Conservation (phyloP, 176 grass and related monocot species). For the Elymus sibiricus region DNA sequence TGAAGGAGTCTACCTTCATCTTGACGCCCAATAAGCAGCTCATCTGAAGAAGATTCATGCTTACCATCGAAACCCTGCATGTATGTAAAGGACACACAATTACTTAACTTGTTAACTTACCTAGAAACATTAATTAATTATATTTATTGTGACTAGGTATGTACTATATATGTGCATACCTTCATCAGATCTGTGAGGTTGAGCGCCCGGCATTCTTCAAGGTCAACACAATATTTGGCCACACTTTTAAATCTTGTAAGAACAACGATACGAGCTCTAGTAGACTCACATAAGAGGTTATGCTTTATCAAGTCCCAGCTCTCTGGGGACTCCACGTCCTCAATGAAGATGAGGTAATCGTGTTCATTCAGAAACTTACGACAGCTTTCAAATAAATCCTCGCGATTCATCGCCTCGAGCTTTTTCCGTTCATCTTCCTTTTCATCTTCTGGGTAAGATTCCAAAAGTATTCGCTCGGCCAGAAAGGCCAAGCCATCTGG, state of each 20-base stretch:
- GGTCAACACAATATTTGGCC: not conserved
- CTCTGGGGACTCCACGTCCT: not conserved
- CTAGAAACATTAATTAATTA: not conserved
- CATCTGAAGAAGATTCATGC: no score
- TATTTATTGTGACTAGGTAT: no score
- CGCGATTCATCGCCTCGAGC: accelerated
- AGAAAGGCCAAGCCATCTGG: not conserved
- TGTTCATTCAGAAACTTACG: no score
- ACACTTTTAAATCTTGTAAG: not conserved
- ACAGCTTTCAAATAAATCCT: no score
- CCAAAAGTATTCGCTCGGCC: not conserved
- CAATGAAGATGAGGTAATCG: not conserved
- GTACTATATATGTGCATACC: not conserved
- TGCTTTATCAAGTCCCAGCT: not conserved
- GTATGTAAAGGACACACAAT: not conserved
- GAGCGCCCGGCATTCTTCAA: not conserved
- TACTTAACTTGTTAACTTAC: not conserved
- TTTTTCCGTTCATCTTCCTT: not conserved
- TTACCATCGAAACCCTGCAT: not conserved
- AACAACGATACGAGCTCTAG: not conserved
- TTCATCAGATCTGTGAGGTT: not conserved
- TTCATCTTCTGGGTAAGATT: not conserved
- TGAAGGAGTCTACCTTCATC: no score
- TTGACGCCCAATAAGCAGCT: not conserved
- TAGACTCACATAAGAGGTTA: not conserved